phyloP scores from a whole-genome alignment of 345 rosid species.

The Tarenaya hassleriana region DNA sequence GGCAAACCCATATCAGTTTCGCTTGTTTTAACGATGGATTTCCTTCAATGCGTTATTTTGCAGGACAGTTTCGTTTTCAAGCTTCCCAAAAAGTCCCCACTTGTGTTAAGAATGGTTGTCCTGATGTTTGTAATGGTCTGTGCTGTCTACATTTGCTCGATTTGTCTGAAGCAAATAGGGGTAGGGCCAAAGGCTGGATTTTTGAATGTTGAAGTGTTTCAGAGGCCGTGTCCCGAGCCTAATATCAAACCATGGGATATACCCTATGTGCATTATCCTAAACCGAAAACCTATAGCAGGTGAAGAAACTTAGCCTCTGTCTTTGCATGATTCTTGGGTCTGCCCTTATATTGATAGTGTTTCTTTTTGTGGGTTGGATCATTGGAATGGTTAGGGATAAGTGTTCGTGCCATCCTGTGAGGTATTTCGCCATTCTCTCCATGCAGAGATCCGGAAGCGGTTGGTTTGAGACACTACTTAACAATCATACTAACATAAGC shows the following conservation, averaged over 20 bases:
- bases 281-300: conserved; percentile 77
- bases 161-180: conserved; percentile 79
- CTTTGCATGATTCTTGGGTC: conserved; percentile 3
- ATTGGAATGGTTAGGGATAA: conserved; percentile 69
- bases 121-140: conserved; percentile 72
- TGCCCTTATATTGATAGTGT: neutral
- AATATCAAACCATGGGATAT: conserved; percentile 83
- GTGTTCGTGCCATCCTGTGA: conserved; percentile 82
- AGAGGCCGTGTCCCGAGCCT: conserved; percentile 70
- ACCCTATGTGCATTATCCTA: conserved; percentile 82
- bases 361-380: conserved; percentile 4
- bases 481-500: conserved; percentile 92
- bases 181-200: conserved; percentile 36
- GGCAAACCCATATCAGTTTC: neutral
- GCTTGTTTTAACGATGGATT: conserved; percentile 9
- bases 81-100: conserved; percentile 78
- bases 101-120: conserved; percentile 78
- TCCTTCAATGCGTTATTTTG: conserved; percentile 16
- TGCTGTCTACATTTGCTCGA: conserved; percentile 72
- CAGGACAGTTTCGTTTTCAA: conserved; percentile 70
- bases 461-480: conserved; percentile 95
- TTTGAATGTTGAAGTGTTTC: conserved; percentile 45
- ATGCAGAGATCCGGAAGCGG: conserved; percentile 99
- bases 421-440: conserved; percentile 88
- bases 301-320: conserved; percentile 17